These are phyloP conservation scores for Citeromyces matritensis DNA, from an alignment of 805 yeast species.

Conservation along the genomic window DNA sequence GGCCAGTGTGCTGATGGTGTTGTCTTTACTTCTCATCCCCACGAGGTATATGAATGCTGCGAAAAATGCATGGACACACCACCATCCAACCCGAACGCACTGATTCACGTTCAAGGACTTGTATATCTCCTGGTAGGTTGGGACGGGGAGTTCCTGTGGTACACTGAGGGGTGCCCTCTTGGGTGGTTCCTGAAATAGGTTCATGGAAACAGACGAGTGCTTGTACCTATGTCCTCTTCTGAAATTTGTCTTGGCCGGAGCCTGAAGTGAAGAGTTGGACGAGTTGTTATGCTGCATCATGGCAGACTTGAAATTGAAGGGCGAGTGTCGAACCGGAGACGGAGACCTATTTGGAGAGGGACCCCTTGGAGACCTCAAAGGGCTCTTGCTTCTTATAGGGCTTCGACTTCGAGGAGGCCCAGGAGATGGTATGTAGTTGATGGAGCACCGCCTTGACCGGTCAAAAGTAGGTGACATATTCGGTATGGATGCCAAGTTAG, in stretches of 20 bases:
- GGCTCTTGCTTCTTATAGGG: no score
- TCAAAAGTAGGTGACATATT: no score
- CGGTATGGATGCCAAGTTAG: no score
- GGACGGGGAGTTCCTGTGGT: conserved; percentile 59
- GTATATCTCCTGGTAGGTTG: conserved; percentile 48
- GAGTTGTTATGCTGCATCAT: conserved; percentile 15
- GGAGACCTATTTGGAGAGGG: conserved; percentile 15
- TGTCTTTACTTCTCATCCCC: conserved; percentile 31
- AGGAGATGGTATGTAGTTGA: no score
- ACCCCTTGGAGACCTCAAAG: conserved; percentile 11
- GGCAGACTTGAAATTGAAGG: conserved; percentile 53
- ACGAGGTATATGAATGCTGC: conserved; percentile 42
- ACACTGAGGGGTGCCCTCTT: conserved; percentile 45
- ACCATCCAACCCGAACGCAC: conserved; percentile 40
- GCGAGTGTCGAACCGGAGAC: conserved; percentile 21
- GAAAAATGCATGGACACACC: no score
- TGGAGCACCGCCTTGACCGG: no score
- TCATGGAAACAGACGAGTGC: conserved; percentile 93
- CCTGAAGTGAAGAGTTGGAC: conserved; percentile 8
- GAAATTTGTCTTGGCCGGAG: conserved; percentile 21
- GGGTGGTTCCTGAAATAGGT: conserved; percentile 87
- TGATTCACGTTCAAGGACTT: conserved; percentile 46
- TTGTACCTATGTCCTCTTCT: conserved; percentile 93
- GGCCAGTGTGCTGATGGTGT: conserved; percentile 57
- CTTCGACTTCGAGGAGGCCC: no score